phyloP scores from a whole-genome alignment of 352 stramenopile genomes.

The Phytophthora fragariae region DNA sequence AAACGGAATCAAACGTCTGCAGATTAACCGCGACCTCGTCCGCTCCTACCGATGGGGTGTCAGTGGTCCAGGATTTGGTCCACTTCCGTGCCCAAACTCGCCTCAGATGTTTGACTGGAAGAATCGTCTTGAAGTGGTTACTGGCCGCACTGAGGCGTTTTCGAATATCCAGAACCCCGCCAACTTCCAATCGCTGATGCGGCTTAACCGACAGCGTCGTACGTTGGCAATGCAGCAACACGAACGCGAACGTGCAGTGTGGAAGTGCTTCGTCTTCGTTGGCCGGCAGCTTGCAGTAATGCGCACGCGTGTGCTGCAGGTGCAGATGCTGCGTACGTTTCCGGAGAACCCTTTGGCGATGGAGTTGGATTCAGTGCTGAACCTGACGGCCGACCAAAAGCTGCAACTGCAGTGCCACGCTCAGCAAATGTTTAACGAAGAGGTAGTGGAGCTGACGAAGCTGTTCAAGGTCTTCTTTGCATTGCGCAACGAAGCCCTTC shows the following conservation, averaged over 20 bases:
- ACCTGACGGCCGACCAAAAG: slow-evolving; percentile 65
- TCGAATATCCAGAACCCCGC: slow-evolving; percentile 75
- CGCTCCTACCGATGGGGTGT: slow-evolving; percentile 79
- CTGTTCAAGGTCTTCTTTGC: slow-evolving; percentile 87
- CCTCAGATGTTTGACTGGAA: slow-evolving; percentile 70
- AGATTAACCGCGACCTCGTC: slow-evolving; percentile 85
- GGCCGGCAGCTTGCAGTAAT: slow-evolving; percentile 63
- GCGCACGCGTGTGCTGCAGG: slow-evolving; percentile 64
- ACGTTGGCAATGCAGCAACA: slow-evolving; percentile 55
- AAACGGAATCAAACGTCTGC: slow-evolving; percentile 87
- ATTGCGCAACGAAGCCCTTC: slow-evolving; percentile 70
- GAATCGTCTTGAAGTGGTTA: slow-evolving; percentile 70
- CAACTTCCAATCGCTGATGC: slow-evolving; percentile 76
- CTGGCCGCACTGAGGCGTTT: slow-evolving; percentile 68
- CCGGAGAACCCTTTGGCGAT: slow-evolving; percentile 42
- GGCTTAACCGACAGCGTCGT: slow-evolving; percentile 74
- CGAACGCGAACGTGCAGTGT: slow-evolving; percentile 59
- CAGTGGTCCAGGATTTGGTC: slow-evolving; percentile 52
- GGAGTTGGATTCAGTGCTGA: slow-evolving; percentile 57
- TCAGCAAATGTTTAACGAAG: slow-evolving; percentile 64
- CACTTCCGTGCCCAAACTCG: slow-evolving; percentile 54
- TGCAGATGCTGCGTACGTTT: slow-evolving; percentile 70
- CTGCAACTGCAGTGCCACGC: slow-evolving; percentile 72
- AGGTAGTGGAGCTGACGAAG: slow-evolving; percentile 70
- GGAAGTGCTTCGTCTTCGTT: slow-evolving; percentile 71